phyloP scores from a whole-genome alignment of 176 grass and related monocot genomes.

The Oryza longistaminata region DNA sequence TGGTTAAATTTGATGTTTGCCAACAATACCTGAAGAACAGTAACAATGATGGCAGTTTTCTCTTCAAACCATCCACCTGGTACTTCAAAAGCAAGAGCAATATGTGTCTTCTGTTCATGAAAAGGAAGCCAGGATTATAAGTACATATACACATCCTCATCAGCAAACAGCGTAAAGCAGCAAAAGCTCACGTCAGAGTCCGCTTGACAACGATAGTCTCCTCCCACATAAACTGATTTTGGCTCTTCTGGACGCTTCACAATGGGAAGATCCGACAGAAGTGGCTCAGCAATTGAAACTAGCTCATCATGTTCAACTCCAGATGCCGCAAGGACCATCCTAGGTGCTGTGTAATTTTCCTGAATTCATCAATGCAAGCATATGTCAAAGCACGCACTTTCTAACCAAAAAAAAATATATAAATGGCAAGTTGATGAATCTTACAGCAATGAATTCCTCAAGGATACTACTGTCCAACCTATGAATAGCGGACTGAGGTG shows the following conservation, averaged over 20 bases:
- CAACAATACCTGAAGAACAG: constrained; percentile 65
- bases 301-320: constrained; percentile 81
- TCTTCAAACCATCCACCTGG: constrained; percentile 62
- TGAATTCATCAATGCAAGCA: constrained; percentile 43
- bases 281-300: constrained; percentile 61
- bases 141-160: constrained; percentile 12
- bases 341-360: constrained; percentile 79
- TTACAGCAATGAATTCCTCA: constrained; percentile 75
- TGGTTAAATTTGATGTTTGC: constrained; percentile 19
- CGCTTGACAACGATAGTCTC: constrained; percentile 66
- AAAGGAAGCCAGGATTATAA: not conserved
- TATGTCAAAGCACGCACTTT: constrained; percentile 13
- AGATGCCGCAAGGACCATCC: constrained; percentile 86
- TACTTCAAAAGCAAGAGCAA: constrained; percentile 76
- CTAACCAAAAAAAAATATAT: not conserved
- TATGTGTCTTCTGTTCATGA: constrained; percentile 40
- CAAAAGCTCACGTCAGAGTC: constrained; percentile 48
- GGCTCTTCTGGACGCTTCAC: constrained; percentile 56
- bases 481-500: constrained; percentile 52
- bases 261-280: constrained; percentile 65
- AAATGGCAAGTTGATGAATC: constrained; percentile 22
- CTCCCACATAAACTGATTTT: constrained; percentile 68
- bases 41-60: constrained; percentile 53
- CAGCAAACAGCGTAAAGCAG: constrained; percentile 11
- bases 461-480: constrained; percentile 55